Evolutionary conservation across 2,329 filamentous ascomycete genomes (phyloP).

Genomic region (Hymenoscyphus fructigenus): DNA sequence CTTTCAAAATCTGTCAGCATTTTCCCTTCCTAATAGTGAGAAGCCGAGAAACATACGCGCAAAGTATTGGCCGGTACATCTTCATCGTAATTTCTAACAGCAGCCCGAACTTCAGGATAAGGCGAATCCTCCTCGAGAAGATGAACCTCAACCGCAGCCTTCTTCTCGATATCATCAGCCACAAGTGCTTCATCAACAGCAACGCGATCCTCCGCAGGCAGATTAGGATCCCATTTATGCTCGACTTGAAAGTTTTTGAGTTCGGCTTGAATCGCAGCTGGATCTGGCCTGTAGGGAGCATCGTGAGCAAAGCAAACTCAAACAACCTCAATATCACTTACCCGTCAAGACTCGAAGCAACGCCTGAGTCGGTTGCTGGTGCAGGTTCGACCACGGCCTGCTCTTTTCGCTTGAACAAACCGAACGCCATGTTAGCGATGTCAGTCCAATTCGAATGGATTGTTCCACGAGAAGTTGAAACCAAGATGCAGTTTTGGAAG

Average conservation of each 20-base stretch:
- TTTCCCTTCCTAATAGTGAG: background rate
- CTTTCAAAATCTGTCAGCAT: background rate
- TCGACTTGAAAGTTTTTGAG: slow-evolving; percentile 12
- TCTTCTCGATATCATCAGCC: slow-evolving; percentile 19
- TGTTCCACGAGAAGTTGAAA: background rate
- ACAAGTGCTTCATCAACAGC: slow-evolving; percentile 14
- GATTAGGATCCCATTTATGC: slow-evolving; percentile 22
- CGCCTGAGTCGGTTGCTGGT: background rate
- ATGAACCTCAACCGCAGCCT: slow-evolving; percentile 8
- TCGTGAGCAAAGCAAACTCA: slow-evolving; percentile 1
- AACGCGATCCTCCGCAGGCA: slow-evolving; percentile 10
- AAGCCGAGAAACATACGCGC: slow-evolving; percentile 33
- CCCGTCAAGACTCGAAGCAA: slow-evolving; percentile 6
- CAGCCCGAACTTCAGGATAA: slow-evolving; percentile 42
- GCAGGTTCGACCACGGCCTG: background rate
- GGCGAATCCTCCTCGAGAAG: slow-evolving; percentile 22
- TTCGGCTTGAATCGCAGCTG: slow-evolving; percentile 4
- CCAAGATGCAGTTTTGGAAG: background rate
- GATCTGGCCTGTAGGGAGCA: background rate
- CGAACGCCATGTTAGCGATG: slow-evolving; percentile 4
- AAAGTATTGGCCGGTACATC: slow-evolving; percentile 64
- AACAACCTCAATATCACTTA: background rate
- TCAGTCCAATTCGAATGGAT: background rate
- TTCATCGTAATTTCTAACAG: slow-evolving; percentile 63
- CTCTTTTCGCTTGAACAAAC: slow-evolving; percentile 5